Conservation (phyloP, 2,329 filamentous ascomycete genomes). For the Ilyonectria sp. region DNA sequence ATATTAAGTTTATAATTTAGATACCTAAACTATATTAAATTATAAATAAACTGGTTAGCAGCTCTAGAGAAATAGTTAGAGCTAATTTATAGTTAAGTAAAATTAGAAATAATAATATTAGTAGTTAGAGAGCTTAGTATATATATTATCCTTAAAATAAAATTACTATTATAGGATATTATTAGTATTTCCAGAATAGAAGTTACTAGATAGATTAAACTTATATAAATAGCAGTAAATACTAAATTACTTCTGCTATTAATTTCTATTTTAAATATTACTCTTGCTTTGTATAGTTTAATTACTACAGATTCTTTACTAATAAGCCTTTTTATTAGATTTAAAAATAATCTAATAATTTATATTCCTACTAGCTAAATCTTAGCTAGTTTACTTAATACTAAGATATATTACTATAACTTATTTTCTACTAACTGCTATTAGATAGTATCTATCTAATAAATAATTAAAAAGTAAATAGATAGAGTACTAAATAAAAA, state of each 20-base stretch:
- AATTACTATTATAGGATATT: too few relatives aligned
- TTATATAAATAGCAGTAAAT: too few relatives aligned
- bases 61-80: background rate
- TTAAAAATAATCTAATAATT: constrained; percentile 38
- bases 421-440: constrained; percentile 42
- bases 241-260: background rate
- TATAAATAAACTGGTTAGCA: constrained; percentile 4
- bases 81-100: background rate
- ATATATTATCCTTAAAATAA: too few relatives aligned
- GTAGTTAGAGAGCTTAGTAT: too few relatives aligned
- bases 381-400: constrained; percentile 36
- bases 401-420: constrained; percentile 41
- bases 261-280: constrained; percentile 28
- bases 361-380: constrained; percentile 40
- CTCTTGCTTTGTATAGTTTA: constrained; percentile 33
- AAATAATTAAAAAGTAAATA: constrained; percentile 40
- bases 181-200: too few relatives aligned
- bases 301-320: constrained; percentile 26
- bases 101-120: too few relatives aligned
- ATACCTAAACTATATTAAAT: constrained; percentile 7
- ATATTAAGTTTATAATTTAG: background rate
- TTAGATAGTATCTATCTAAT: constrained; percentile 31
- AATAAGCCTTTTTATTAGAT: constrained; percentile 36
- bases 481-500: constrained; percentile 39
- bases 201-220: too few relatives aligned